Evolutionary conservation across 2,329 filamentous ascomycete genomes (phyloP), one percentile per base, ranked within the genome.

Genomic region (Cercospora brassicicola): DNA sequence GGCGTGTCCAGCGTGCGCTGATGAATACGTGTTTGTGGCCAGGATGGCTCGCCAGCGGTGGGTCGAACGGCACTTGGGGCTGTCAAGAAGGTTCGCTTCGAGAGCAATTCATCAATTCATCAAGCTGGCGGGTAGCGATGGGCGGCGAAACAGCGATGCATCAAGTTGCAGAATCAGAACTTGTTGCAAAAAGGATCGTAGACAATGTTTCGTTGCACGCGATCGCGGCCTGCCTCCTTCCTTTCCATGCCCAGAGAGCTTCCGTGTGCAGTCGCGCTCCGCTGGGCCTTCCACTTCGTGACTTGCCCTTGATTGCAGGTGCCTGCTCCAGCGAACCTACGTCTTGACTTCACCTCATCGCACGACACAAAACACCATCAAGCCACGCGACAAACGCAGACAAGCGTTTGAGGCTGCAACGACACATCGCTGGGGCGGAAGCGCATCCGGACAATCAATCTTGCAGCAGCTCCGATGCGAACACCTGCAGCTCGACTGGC

Each of bases 371-470:
- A 42, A n/a, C 36, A 42, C 36, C 36, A 42, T n/a, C 36, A 42
- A 42, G 36, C 36, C 36, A 42, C 36, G 36, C 36, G 36, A 42
- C 36, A 42, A 42, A 42, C 36, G 36, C 36, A 42, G 36, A 42
- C 36, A 42, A 42, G 36, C 36, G 36, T 42, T 42, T 42, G 36
- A 42, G 36, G 36, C 36, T 42, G 36, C 36, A 42, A 42, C 36
- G 36, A 42, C 36, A 42, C 36, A 42, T 42, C 15, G 36, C 36
- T 42, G 36, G 36, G 48, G 62, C 62, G 62, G 48, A 57, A 57
- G 18, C 20, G 18, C 13, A 55, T 64, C 62, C 62, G 62, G 62
- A 39, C 62, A 57, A 64, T 64, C 51, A 61, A 67, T 67, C 66
- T 8, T 59, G 53, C 62, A 48, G 28, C 62, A 33, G 60, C 61